phyloP scores from a whole-genome alignment of 2,329 filamentous ascomycete genomes.

The Ceratocystis cubensis region DNA sequence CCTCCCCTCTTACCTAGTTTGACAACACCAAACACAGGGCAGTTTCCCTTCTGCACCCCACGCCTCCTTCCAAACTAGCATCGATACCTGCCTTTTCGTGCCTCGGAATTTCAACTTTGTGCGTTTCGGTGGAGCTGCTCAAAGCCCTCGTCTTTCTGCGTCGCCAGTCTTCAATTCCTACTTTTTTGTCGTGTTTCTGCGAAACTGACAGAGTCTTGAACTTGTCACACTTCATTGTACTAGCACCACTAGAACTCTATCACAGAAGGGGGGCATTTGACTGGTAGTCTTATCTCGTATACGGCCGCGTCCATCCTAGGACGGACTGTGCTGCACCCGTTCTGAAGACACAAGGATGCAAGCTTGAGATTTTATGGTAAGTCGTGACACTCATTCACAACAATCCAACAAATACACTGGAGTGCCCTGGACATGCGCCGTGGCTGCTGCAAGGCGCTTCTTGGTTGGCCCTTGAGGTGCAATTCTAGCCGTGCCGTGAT shows the following conservation, averaged over 20 bases:
- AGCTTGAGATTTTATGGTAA: constrained; percentile 6
- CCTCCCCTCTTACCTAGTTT: background rate
- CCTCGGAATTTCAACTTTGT: background rate
- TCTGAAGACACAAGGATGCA: background rate
- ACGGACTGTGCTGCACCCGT: constrained; percentile 1
- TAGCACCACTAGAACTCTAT: background rate
- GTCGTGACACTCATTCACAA: background rate
- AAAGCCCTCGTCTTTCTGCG: background rate
- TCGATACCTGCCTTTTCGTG: background rate
- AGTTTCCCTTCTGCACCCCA: background rate
- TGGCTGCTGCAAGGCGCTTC: constrained; percentile 1
- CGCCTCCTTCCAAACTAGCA: background rate
- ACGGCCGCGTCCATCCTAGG: background rate
- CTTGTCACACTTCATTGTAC: background rate
- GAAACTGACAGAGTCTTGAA: background rate
- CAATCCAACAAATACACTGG: background rate
- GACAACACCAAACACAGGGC: background rate
- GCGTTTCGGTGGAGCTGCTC: constrained; percentile 1
- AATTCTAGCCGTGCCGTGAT: constrained; percentile 3
- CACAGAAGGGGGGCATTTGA: background rate
- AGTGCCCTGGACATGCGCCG: background rate
- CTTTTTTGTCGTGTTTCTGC: background rate
- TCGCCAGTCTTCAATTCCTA: background rate
- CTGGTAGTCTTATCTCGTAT: background rate
- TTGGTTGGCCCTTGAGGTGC: background rate